Evolutionary conservation across 2,329 filamentous ascomycete genomes (phyloP).

Genomic region (Paecilomyces niveus): DNA sequence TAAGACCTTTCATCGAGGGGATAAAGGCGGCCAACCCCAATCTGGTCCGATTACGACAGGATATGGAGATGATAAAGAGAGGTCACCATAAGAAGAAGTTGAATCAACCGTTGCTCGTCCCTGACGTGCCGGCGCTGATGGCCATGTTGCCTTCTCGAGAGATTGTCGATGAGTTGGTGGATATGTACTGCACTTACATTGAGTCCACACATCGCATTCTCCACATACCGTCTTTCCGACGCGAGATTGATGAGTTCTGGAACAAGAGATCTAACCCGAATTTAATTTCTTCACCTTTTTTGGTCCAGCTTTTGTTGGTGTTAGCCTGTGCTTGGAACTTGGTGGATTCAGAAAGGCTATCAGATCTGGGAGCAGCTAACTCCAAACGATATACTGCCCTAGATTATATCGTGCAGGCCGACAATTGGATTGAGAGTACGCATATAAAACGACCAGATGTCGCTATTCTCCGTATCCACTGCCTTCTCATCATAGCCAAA

Average conservation of each 20-base stretch:
- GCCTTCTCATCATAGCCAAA: conserved; percentile 45
- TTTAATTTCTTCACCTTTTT: conserved; percentile 22
- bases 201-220: conserved; percentile 34
- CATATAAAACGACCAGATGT: conserved; percentile 49
- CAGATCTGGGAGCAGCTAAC: conserved; percentile 18
- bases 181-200: conserved; percentile 32
- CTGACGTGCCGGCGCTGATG: conserved; percentile 22
- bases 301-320: conserved; percentile 31
- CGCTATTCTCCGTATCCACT: conserved; percentile 44
- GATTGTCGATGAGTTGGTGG: conserved; percentile 30
- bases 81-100: conserved; percentile 24
- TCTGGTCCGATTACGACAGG: conserved; percentile 24
- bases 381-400: conserved; percentile 26
- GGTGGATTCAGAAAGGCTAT: conserved; percentile 19
- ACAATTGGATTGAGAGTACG: conserved; percentile 77
- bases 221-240: conserved; percentile 33
- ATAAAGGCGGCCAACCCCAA: conserved; percentile 29
- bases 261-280: conserved; percentile 17
- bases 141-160: conserved; percentile 27
- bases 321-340: conserved; percentile 33
- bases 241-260: conserved; percentile 32
- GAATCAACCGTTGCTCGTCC: conserved; percentile 21
- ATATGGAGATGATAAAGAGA: conserved; percentile 25
- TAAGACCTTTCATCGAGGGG: conserved; percentile 30
- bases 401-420: conserved; percentile 84